These are phyloP conservation scores for Aeminium ludgeri DNA, from an alignment of 495 filamentous ascomycete genomes.

Conservation along the genomic window DNA sequence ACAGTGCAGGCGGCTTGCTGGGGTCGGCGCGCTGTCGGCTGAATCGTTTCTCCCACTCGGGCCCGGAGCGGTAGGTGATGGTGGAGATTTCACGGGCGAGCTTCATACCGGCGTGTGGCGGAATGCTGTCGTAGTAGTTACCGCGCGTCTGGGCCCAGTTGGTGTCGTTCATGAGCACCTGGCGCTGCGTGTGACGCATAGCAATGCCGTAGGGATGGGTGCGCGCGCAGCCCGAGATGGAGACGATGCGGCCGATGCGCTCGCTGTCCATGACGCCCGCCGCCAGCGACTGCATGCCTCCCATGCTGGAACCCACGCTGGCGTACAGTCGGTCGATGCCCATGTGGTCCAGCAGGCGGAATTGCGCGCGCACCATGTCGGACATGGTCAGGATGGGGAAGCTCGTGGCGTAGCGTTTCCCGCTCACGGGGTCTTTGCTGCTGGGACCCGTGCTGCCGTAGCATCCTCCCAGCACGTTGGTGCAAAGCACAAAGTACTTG, in stretches of 20 bases:
- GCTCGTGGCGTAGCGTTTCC: slow-evolving; percentile 76
- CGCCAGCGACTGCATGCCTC: slow-evolving; percentile 91
- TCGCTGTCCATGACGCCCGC: slow-evolving; percentile 76
- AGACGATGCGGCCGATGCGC: slow-evolving; percentile 64
- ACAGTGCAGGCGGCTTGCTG: slow-evolving; percentile 71
- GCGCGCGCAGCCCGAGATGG: slow-evolving; percentile 83
- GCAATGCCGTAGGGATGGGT: slow-evolving; percentile 97
- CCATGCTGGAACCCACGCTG: slow-evolving; percentile 93
- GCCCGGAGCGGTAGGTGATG: slow-evolving; percentile 89
- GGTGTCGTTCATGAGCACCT: slow-evolving; percentile 96
- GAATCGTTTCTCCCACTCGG: slow-evolving; percentile 95
- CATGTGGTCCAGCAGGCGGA: slow-evolving; percentile 66
- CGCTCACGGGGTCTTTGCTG: slow-evolving; percentile 75
- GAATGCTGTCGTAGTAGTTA: slow-evolving; percentile 83
- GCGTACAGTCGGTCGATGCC: slow-evolving; percentile 72
- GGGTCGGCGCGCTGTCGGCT: slow-evolving; percentile 76
- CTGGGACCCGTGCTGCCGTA: slow-evolving; percentile 90
- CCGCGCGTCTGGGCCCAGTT: slow-evolving; percentile 73
- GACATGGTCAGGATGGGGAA: slow-evolving; percentile 94
- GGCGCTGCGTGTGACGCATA: slow-evolving; percentile 95
- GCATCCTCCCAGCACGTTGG: slow-evolving; percentile 91
- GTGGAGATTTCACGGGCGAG: slow-evolving; percentile 94
- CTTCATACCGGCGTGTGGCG: slow-evolving; percentile 94
- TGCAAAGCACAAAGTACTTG: slow-evolving; percentile 87
- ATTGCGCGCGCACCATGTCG: slow-evolving; percentile 96